Evolutionary conservation across 2,329 filamentous ascomycete genomes (phyloP).

Genomic region (Paecilomyces formosus): DNA sequence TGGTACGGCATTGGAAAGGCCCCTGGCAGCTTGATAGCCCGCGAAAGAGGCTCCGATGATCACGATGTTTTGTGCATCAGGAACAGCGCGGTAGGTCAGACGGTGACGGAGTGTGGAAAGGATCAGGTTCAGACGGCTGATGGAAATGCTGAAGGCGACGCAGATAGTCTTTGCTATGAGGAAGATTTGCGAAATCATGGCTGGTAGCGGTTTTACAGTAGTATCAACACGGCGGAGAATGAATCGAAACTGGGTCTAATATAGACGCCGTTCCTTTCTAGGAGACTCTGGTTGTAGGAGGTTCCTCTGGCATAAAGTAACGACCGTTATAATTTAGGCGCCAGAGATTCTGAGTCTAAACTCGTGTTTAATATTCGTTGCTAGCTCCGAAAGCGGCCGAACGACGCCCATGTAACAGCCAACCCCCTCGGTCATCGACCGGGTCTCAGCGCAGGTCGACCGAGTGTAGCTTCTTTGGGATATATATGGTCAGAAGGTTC

Average conservation of each 20-base stretch:
- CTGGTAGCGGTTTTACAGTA: neutral
- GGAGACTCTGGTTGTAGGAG: neutral
- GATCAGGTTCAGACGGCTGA: neutral
- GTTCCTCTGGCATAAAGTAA: neutral
- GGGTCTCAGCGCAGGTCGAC: neutral
- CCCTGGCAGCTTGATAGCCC: constrained; percentile 44
- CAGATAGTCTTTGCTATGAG: neutral
- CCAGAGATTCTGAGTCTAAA: neutral
- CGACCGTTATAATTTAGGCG: neutral
- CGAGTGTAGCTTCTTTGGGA: neutral
- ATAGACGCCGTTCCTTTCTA: neutral
- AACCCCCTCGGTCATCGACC: neutral
- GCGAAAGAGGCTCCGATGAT: constrained; percentile 54
- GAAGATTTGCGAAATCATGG: neutral
- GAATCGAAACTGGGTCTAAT: neutral
- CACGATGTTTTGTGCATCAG: constrained; percentile 39
- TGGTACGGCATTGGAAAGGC: constrained; percentile 44
- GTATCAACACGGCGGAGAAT: neutral
- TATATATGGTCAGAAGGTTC: neutral
- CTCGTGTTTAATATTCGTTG: neutral
- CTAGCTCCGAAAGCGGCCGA: neutral
- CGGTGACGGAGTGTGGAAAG: neutral
- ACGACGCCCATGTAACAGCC: neutral
- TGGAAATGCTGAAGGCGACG: neutral
- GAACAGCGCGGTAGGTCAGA: neutral